phyloP scores from a whole-genome alignment of 2,329 filamentous ascomycete species.

The Trichoderma hamatum region DNA sequence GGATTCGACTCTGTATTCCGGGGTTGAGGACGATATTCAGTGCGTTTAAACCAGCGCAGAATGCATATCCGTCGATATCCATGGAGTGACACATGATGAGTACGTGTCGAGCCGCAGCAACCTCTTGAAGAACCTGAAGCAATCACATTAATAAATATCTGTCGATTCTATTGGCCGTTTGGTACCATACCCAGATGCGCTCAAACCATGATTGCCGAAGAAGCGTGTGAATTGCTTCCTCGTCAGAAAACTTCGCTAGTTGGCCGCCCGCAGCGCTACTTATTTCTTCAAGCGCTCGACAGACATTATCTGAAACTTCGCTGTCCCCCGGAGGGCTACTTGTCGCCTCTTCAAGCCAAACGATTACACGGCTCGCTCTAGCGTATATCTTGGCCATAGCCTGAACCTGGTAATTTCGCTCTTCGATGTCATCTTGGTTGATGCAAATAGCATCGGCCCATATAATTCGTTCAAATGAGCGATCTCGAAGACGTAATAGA shows the following conservation, averaged over 20 bases:
- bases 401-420: not conserved
- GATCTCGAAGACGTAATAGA: not conserved
- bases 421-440: slow-evolving; percentile 2
- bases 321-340: not conserved
- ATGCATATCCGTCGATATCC: not conserved
- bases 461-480: not conserved
- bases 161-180: not conserved
- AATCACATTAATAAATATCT: not conserved
- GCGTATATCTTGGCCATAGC: not conserved
- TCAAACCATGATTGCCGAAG: not conserved
- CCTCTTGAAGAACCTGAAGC: slow-evolving; percentile 1
- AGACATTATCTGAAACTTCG: not conserved
- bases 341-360: not conserved
- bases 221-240: not conserved
- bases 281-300: not conserved
- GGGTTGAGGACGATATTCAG: not conserved
- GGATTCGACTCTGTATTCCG: not conserved
- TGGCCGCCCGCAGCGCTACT: not conserved
- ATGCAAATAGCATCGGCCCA: slow-evolving; percentile 7
- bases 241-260: not conserved
- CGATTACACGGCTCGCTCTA: not conserved
- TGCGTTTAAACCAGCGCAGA: not conserved
- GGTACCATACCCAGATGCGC: not conserved
- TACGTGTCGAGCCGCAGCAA: not conserved
- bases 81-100: not conserved